Conservation (phyloP, 805 yeast species). For the Ogataea methanolica region DNA sequence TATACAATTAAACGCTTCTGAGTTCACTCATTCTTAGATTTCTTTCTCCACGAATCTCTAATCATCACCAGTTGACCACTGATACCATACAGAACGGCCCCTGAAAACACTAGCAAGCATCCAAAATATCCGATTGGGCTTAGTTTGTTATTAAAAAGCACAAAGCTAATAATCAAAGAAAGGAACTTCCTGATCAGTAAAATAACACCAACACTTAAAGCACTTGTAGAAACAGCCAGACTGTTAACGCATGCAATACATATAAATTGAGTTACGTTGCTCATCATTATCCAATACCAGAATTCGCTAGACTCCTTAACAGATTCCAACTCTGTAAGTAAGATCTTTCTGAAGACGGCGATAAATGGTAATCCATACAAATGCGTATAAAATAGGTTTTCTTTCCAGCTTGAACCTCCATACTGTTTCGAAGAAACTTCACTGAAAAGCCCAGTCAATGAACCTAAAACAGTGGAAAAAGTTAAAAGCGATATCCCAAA, state of each 20-base stretch:
- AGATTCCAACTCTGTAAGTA: slow-evolving; percentile 12
- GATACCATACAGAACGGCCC: slow-evolving; percentile 44
- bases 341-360: slow-evolving; percentile 29
- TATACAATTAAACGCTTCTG: too few relatives aligned
- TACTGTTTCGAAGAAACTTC: slow-evolving; percentile 46
- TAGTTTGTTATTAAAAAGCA: slow-evolving; percentile 45
- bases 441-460: slow-evolving; percentile 54
- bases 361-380: slow-evolving; percentile 52
- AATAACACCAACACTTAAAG: slow-evolving; percentile 59
- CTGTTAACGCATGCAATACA: slow-evolving; percentile 68
- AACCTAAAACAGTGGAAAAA: slow-evolving; percentile 45
- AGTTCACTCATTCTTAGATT: background rate
- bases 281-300: slow-evolving; percentile 31
- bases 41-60: background rate
- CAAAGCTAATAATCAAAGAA: slow-evolving; percentile 53
- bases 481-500: slow-evolving; percentile 39
- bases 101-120: slow-evolving; percentile 45
- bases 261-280: slow-evolving; percentile 49
- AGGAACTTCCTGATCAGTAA: slow-evolving; percentile 57
- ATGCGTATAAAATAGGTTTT: slow-evolving; percentile 59
- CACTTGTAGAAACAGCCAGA: slow-evolving; percentile 52
- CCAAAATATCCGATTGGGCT: slow-evolving; percentile 40
- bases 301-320: slow-evolving; percentile 1
- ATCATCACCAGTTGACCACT: background rate
- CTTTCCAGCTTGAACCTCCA: slow-evolving; percentile 53